phyloP scores from a whole-genome alignment of 768 basidiomycete genomes.

The Russula sp. region DNA sequence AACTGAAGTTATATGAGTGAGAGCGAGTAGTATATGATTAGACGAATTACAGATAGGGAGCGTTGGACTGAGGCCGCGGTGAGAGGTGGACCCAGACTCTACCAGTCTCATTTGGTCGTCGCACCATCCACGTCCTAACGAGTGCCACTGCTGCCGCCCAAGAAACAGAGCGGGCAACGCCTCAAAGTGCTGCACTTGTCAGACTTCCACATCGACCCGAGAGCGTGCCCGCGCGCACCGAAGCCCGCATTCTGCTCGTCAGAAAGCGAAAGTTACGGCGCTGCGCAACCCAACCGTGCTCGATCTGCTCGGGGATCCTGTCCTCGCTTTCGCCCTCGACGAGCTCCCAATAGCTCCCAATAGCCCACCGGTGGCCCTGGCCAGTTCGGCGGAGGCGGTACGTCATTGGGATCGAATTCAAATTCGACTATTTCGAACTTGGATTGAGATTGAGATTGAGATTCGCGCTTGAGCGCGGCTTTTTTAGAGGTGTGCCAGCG shows the following conservation, averaged over 20 bases:
- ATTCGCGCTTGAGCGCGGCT: not conserved
- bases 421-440: not conserved
- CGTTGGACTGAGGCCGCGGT: not conserved
- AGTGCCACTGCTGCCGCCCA: conserved; percentile 46
- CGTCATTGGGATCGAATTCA: not conserved
- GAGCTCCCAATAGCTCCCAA: conserved; percentile 22
- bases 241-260: not conserved
- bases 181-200: conserved; percentile 73
- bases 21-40: not conserved
- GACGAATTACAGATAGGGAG: not conserved
- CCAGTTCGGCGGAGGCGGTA: not conserved
- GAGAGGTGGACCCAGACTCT: too few relatives aligned
- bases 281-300: conserved; percentile 1
- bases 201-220: conserved; percentile 67
- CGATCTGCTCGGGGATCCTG: conserved; percentile 17
- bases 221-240: conserved; percentile 7
- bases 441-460: not conserved
- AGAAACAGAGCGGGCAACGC: conserved; percentile 52
- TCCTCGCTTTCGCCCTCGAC: conserved; percentile 19
- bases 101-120: too few relatives aligned
- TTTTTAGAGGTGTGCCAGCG: conserved; percentile 33
- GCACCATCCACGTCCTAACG: conserved; percentile 33
- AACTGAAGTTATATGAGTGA: not conserved
- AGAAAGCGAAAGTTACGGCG: conserved; percentile 21
- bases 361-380: not conserved